Conservation (phyloP, 139 green algal species). For the Tetraselmis chui region DNA sequence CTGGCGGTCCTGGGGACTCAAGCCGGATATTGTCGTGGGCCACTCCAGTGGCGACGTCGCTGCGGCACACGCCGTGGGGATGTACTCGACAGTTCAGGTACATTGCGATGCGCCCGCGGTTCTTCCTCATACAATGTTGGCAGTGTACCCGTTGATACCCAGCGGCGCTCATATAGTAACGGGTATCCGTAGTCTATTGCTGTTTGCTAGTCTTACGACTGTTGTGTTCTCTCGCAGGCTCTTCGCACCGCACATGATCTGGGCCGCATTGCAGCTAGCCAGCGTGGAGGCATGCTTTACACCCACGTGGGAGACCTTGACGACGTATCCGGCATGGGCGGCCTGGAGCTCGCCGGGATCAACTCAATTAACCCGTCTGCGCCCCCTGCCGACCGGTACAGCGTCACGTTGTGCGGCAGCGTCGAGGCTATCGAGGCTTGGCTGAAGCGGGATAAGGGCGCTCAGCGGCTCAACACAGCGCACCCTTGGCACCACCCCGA, state of each 20-base stretch:
- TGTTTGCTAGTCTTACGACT: no score
- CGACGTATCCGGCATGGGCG: neutral
- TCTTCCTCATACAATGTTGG: no score
- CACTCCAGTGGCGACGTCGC: slow-evolving; percentile 2
- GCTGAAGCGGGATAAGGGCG: neutral
- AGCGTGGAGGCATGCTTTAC: neutral
- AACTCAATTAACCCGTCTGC: neutral
- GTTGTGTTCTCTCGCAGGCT: no score
- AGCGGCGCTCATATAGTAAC: no score
- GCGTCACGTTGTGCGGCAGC: neutral
- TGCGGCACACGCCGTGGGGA: neutral
- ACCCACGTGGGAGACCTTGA: neutral
- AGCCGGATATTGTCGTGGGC: neutral
- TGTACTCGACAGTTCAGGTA: neutral
- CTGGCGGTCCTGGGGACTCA: neutral
- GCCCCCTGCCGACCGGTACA: no score
- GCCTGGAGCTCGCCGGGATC: neutral
- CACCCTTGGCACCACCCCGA: neutral
- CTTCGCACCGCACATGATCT: neutral
- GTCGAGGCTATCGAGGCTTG: neutral
- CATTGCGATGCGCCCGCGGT: no score
- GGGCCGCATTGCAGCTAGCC: neutral
- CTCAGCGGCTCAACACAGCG: neutral
- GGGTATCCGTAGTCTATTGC: no score
- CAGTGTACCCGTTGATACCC: no score